These are phyloP conservation scores for Pachysandra terminalis DNA, from an alignment of 164 flowering plant genomes.

Conservation along the genomic window DNA sequence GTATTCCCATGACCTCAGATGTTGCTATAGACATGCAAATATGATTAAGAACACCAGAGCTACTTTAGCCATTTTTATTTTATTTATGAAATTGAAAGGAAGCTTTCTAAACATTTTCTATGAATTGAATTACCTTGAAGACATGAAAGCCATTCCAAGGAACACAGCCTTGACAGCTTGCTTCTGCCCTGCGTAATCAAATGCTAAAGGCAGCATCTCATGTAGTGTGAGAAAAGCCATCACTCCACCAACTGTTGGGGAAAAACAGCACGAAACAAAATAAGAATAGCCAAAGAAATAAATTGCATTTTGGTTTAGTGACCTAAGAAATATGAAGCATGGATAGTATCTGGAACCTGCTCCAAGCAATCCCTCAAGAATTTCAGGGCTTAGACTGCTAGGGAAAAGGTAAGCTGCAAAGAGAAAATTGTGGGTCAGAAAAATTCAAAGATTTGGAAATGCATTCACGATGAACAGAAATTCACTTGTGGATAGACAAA, in stretches of 20 bases:
- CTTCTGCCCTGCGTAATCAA: slow-evolving; percentile 95
- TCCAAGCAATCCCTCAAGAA: slow-evolving; percentile 90
- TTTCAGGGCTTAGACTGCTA: slow-evolving; percentile 82
- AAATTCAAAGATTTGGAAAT: neutral
- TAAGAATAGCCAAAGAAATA: neutral
- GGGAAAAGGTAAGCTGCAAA: slow-evolving; percentile 89
- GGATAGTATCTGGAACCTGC: slow-evolving; percentile 45
- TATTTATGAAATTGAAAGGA: neutral
- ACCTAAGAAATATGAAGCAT: neutral
- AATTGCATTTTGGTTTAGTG: neutral
- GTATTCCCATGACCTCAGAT: neutral
- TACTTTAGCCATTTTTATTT: neutral
- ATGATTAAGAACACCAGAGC: neutral
- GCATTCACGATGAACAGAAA: slow-evolving; percentile 1
- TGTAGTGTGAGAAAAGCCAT: slow-evolving; percentile 98
- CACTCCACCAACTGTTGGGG: slow-evolving; percentile 90
- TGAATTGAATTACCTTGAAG: slow-evolving; percentile 65
- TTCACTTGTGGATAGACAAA: neutral
- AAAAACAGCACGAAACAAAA: neutral
- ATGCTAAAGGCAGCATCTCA: slow-evolving; percentile 96
- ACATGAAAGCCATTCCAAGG: slow-evolving; percentile 98
- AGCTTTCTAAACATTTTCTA: neutral
- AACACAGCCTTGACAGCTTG: slow-evolving; percentile 96
- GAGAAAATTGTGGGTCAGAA: neutral
- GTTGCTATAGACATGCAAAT: neutral